A percentile compares a stretch with the other conserved stretches of the same genome.
These are phyloP conservation scores for Penicillium sp. DNA, from an alignment of 2,329 filamentous ascomycete species.

Conservation along the genomic window DNA sequence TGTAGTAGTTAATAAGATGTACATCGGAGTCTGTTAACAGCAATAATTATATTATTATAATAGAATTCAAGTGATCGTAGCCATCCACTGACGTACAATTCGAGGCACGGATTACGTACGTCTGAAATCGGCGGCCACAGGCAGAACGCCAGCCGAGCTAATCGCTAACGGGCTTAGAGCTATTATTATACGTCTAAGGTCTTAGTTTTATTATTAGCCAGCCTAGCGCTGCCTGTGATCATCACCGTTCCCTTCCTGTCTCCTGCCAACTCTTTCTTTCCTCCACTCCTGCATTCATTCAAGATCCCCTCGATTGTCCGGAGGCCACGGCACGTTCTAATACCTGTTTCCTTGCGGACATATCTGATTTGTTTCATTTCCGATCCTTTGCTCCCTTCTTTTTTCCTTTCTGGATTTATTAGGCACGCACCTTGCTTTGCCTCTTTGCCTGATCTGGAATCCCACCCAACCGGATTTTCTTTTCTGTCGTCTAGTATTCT, in stretches of 20 bases:
- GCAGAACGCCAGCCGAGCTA: neutral
- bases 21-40: no score
- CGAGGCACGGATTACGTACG: neutral
- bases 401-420: neutral
- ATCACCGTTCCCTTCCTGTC: neutral
- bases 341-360: neutral
- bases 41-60: no score
- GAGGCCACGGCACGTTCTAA: neutral
- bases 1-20: no score
- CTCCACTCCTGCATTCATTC: neutral
- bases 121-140: neutral
- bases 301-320: neutral
- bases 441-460: neutral
- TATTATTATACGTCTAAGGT: neutral
- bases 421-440: neutral
- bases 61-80: no score
- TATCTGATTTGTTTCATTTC: neutral
- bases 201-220: no score
- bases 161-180: neutral
- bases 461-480: conserved; percentile 2
- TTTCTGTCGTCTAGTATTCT: neutral
- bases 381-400: neutral
- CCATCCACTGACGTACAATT: no score
- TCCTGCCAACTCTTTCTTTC: neutral
- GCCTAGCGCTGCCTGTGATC: neutral